These are phyloP conservation scores for Rosa persica DNA, from an alignment of 306 rosid species.

Conservation along the genomic window DNA sequence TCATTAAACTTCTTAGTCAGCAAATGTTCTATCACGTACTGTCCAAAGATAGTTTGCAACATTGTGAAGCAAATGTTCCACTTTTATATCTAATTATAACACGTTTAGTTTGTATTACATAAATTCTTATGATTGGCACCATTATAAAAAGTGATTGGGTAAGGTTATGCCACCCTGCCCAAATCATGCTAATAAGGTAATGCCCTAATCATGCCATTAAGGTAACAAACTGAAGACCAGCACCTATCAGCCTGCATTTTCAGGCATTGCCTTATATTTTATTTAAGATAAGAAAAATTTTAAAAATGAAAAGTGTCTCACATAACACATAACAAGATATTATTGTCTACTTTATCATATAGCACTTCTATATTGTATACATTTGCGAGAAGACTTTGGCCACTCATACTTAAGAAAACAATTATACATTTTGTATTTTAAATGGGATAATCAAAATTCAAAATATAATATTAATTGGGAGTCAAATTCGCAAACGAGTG, in stretches of 20 bases:
- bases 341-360: not conserved
- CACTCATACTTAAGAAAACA: not conserved
- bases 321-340: not conserved
- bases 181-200: not conserved
- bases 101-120: not conserved
- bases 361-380: not conserved
- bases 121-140: not conserved
- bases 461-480: too few relatives aligned
- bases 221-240: not conserved
- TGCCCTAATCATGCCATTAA: not conserved
- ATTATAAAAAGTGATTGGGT: not conserved
- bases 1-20: too few relatives aligned
- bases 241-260: constrained; percentile 5
- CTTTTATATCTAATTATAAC: not conserved
- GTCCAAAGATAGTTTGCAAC: not conserved
- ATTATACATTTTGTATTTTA: not conserved
- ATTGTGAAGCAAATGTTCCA: not conserved
- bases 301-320: not conserved
- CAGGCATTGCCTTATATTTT: not conserved
- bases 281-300: not conserved
- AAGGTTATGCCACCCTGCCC: not conserved
- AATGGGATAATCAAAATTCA: not conserved
- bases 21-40: not conserved
- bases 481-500: too few relatives aligned
- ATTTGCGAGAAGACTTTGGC: not conserved